phyloP scores from a whole-genome alignment of 2,329 filamentous ascomycete species.

The Cladobotryum protrusum region DNA sequence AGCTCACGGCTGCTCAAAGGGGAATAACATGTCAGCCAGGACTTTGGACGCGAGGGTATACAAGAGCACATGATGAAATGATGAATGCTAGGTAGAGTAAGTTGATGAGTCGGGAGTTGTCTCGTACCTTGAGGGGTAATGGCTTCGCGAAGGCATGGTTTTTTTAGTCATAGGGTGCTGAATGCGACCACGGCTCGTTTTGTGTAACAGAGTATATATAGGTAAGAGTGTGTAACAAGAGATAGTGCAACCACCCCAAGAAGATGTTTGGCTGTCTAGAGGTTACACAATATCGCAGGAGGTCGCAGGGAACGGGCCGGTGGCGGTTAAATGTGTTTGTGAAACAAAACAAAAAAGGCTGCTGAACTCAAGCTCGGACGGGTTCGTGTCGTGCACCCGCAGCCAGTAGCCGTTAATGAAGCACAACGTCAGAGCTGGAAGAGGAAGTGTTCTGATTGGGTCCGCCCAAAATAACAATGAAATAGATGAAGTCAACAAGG shows the following conservation, averaged over 20 bases:
- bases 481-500: background rate
- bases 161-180: background rate
- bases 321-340: background rate
- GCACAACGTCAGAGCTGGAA: background rate
- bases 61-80: background rate
- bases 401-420: background rate
- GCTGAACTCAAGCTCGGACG: background rate
- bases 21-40: background rate
- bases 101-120: background rate
- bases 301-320: background rate
- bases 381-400: background rate
- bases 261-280: background rate
- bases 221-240: background rate
- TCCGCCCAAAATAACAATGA: background rate
- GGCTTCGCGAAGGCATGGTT: slow-evolving; percentile 24
- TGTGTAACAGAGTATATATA: background rate
- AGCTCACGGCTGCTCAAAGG: slow-evolving; percentile 58
- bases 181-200: slow-evolving; percentile 1
- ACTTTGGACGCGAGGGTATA: background rate
- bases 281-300: too few species aligned
- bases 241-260: background rate
- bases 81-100: background rate
- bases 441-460: background rate
- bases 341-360: background rate
- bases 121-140: slow-evolving; percentile 22